A percentile compares a stretch with the other conserved stretches of the same genome.
Conservation (phyloP, 2,329 filamentous ascomycete species). For the Beauveria caledonica region DNA sequence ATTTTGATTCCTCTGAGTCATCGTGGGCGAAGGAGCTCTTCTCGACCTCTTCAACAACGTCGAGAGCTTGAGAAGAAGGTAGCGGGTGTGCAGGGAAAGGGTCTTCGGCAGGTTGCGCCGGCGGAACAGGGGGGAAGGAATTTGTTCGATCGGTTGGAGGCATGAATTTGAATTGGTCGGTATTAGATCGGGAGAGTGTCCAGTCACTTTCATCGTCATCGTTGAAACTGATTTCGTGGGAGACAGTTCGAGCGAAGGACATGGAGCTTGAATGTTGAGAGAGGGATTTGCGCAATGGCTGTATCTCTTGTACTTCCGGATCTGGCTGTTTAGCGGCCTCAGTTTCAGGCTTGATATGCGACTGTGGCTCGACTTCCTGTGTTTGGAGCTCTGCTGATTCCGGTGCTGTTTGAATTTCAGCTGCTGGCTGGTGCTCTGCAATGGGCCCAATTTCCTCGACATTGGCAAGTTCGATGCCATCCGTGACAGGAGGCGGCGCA, state of each 20-base stretch:
- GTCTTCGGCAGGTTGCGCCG: conserved; percentile 23
- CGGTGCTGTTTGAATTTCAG: background rate
- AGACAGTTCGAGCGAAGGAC: conserved; percentile 57
- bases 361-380: background rate
- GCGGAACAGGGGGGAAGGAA: conserved; percentile 52
- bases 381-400: background rate
- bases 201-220: conserved; percentile 55
- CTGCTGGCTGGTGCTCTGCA: background rate
- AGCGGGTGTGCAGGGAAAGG: conserved; percentile 30
- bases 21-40: conserved; percentile 36
- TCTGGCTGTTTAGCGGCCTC: background rate
- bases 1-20: conserved; percentile 20
- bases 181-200: conserved; percentile 41
- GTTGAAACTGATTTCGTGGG: conserved; percentile 52
- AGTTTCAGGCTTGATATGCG: background rate
- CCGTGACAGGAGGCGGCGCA: background rate
- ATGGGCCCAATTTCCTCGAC: background rate
- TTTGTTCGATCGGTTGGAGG: conserved; percentile 49
- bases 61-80: conserved; percentile 42
- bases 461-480: background rate
- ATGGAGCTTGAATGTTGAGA: conserved; percentile 51
- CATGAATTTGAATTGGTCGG: conserved; percentile 54
- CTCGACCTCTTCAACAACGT: conserved; percentile 46
- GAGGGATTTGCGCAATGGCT: background rate
- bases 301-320: background rate